Evolutionary conservation across 768 basidiomycete species (phyloP).

Genomic region (Kwoniella newhampshirensis): DNA sequence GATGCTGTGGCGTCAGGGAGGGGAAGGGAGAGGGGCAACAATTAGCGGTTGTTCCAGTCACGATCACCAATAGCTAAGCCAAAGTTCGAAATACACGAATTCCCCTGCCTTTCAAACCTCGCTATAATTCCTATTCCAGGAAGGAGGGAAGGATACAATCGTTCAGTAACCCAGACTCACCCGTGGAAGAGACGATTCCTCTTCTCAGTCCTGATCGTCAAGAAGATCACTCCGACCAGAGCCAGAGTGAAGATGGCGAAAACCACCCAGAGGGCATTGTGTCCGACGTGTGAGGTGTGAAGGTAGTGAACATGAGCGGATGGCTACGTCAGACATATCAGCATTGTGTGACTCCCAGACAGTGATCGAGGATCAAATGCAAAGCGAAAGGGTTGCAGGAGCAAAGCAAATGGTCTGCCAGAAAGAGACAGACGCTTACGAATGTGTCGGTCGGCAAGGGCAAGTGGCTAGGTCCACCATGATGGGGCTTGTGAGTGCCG

Average conservation of each 20-base stretch:
- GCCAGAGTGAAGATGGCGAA: conserved; percentile 41
- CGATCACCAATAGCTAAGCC: neutral
- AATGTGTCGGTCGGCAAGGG: conserved; percentile 36
- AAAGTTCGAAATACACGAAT: too few species aligned
- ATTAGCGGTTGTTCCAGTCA: neutral
- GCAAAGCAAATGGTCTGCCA: too few species aligned
- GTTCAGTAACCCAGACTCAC: conserved; percentile 15
- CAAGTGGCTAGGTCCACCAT: conserved; percentile 20
- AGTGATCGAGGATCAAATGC: neutral
- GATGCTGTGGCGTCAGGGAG: conserved; percentile 18
- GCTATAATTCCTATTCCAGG: too few species aligned
- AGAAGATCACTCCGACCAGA: conserved; percentile 33
- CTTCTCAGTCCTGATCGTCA: conserved; percentile 46
- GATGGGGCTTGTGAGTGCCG: conserved; percentile 37
- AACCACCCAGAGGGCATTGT: conserved; percentile 44
- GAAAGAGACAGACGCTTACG: too few species aligned
- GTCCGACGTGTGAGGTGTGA: conserved; percentile 37
- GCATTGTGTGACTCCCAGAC: neutral
- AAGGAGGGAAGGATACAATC: too few species aligned
- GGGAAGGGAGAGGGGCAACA: too few species aligned
- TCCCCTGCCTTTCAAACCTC: too few species aligned
- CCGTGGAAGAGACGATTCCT: conserved; percentile 49
- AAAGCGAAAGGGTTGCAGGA: neutral
- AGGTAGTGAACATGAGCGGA: conserved; percentile 19
- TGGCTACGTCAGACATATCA: conserved; percentile 22